Conservation (phyloP, 495 filamentous ascomycete genomes). For the Penicillium arizonense region DNA sequence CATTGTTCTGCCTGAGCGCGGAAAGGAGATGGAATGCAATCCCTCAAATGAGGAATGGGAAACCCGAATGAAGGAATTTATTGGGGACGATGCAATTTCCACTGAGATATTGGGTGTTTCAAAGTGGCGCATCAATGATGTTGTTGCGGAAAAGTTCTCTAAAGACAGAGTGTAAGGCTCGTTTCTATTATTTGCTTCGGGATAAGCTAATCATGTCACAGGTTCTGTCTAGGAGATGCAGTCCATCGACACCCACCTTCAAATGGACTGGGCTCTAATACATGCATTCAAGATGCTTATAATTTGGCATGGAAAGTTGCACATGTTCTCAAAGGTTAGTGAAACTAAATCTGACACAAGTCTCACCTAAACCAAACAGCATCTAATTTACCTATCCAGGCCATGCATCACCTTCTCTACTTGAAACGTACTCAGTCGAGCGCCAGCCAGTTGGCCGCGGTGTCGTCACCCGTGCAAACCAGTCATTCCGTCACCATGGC, state of each 20-base stretch:
- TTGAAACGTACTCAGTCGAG: slow-evolving; percentile 45
- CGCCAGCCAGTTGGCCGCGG: slow-evolving; percentile 49
- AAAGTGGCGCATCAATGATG: slow-evolving; percentile 54
- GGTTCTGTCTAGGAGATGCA: slow-evolving; percentile 53
- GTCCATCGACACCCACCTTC: slow-evolving; percentile 52
- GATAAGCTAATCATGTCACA: slow-evolving; percentile 42
- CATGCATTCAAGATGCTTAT: slow-evolving; percentile 54
- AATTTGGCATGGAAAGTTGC: slow-evolving; percentile 59
- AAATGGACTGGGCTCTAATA: slow-evolving; percentile 53
- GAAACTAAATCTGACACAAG: slow-evolving; percentile 28
- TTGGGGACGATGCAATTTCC: slow-evolving; percentile 47
- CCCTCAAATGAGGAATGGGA: slow-evolving; percentile 42
- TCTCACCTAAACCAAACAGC: neutral
- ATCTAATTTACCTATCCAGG: slow-evolving; percentile 16
- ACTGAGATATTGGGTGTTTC: slow-evolving; percentile 42
- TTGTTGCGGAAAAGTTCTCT: slow-evolving; percentile 46
- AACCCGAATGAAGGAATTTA: slow-evolving; percentile 40
- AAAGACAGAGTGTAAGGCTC: slow-evolving; percentile 33
- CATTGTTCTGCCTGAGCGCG: slow-evolving; percentile 43
- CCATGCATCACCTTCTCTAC: slow-evolving; percentile 34
- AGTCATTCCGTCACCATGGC: slow-evolving; percentile 44
- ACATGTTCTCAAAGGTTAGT: slow-evolving; percentile 39
- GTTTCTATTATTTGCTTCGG: slow-evolving; percentile 30
- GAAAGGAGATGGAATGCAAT: slow-evolving; percentile 27
- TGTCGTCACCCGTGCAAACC: slow-evolving; percentile 49